Evolutionary conservation across 805 yeast genomes (phyloP).

Genomic region (Saturnispora zaruensis): DNA sequence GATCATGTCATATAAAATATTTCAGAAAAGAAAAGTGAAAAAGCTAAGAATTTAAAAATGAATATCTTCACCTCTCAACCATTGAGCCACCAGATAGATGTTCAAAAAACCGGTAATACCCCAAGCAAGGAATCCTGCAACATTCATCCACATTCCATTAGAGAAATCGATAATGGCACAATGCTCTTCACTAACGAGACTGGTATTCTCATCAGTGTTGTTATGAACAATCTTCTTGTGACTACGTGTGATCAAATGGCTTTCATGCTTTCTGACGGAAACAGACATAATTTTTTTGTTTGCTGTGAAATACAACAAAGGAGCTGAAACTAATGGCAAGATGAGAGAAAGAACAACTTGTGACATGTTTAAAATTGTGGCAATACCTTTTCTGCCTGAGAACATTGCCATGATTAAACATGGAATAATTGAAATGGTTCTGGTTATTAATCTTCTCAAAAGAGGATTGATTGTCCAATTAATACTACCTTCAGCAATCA

Average conservation of each 20-base stretch:
- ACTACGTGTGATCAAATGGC: neutral
- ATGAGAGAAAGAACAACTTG: slow-evolving; percentile 79
- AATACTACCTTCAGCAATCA: slow-evolving; percentile 85
- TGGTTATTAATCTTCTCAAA: slow-evolving; percentile 67
- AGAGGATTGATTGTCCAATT: slow-evolving; percentile 77
- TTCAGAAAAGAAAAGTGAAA: neutral
- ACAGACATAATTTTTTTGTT: slow-evolving; percentile 60
- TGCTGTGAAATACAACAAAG: slow-evolving; percentile 75
- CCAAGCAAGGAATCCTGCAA: slow-evolving; percentile 55
- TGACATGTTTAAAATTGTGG: slow-evolving; percentile 68
- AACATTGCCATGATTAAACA: slow-evolving; percentile 63
- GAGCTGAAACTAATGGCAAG: slow-evolving; percentile 78
- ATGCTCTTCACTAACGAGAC: neutral
- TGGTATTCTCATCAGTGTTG: slow-evolving; percentile 4
- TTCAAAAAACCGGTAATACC: slow-evolving; percentile 62
- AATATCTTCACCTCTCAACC: slow-evolving; percentile 29
- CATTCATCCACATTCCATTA: slow-evolving; percentile 51
- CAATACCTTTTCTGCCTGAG: slow-evolving; percentile 67
- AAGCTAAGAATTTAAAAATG: slow-evolving; percentile 19
- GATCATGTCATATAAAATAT: neutral
- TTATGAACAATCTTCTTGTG: neutral
- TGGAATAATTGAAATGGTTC: slow-evolving; percentile 74
- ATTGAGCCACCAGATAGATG: slow-evolving; percentile 38
- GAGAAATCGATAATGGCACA: slow-evolving; percentile 41
- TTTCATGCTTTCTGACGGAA: slow-evolving; percentile 19